Base-by-base conservation (phyloP, 164 flowering plant species). In the Annona cherimola region DNA sequence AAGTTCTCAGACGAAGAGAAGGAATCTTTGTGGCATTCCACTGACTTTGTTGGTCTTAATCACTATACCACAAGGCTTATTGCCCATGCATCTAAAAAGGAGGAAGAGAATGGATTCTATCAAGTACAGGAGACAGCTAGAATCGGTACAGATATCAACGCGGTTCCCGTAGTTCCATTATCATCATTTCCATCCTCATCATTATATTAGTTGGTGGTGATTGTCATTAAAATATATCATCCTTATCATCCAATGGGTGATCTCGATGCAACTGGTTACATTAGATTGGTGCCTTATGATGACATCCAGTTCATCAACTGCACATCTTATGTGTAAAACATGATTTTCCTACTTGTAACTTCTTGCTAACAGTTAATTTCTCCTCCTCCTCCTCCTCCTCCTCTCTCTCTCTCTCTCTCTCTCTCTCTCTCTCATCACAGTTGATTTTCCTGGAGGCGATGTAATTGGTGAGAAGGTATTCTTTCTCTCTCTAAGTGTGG, bases 11-110 rank as follows among this genome's bases (percentile, higher is more conserved):
- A 79, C 45, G 88, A 90, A 76, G 95, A 94, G 1, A 86, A 74
- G 73, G 84, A 84, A 65, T 75, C 87, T 67, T 80, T 94, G 41
- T 75, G 57, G 77, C 83, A 82, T 69, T 79, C 90, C 2, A 42
- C 84, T 5, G 98, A 94, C 74, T 94, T 92, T 79, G 63, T 94
- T 67, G 98, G 98, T 77, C 77, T 94, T 46, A 92, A 94, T 80
- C 98, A 94, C 75, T 94, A 94, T 68, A 94, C 98, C 1, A 71
- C 96, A 69, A 85, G 97, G 74, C 87, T 84, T 69, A 85, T 94
- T 74, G 73, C 84, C 74, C 86, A 89, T 74, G 75, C 45, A 16
- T 41, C 83, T 35, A 77, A 77, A 8, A 73, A 73, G 50, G 69
- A 73, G 59, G 90, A 86, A 66, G 81, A 73, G 42, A 70, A 82